Evolutionary conservation across 306 rosid genomes (phyloP).

Genomic region (Styphnolobium japonicum): DNA sequence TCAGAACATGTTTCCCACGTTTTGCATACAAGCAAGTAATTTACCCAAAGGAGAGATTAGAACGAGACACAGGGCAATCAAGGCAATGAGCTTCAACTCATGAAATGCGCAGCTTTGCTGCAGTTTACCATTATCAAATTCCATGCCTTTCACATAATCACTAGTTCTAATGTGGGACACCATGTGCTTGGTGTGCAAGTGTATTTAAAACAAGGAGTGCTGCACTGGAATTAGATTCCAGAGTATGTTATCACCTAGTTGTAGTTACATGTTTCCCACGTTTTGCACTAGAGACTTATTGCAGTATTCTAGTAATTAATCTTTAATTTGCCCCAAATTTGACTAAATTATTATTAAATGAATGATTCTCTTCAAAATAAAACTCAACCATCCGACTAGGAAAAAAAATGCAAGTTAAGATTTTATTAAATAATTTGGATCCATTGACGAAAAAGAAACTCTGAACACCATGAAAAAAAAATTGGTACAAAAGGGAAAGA

Average conservation of each 20-base stretch:
- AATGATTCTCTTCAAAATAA: no score
- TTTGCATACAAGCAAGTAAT: background rate
- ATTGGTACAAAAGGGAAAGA: no score
- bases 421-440: no score
- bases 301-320: no score
- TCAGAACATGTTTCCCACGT: background rate
- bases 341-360: no score
- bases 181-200: background rate
- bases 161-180: constrained; percentile 23
- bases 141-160: constrained; percentile 37
- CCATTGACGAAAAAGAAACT: no score
- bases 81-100: constrained; percentile 29
- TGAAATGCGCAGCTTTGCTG: background rate
- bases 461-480: no score
- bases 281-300: no score
- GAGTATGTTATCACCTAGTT: constrained; percentile 15
- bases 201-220: constrained; percentile 19
- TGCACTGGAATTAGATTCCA: background rate
- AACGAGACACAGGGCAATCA: constrained; percentile 36
- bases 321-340: no score
- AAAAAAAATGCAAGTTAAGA: no score
- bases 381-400: no score
- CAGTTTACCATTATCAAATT: constrained; percentile 16
- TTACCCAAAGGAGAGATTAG: constrained; percentile 49
- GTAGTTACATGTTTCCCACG: no score